phyloP scores from a whole-genome alignment of 2,329 filamentous ascomycete genomes.

The Aureobasidium subglaciale region DNA sequence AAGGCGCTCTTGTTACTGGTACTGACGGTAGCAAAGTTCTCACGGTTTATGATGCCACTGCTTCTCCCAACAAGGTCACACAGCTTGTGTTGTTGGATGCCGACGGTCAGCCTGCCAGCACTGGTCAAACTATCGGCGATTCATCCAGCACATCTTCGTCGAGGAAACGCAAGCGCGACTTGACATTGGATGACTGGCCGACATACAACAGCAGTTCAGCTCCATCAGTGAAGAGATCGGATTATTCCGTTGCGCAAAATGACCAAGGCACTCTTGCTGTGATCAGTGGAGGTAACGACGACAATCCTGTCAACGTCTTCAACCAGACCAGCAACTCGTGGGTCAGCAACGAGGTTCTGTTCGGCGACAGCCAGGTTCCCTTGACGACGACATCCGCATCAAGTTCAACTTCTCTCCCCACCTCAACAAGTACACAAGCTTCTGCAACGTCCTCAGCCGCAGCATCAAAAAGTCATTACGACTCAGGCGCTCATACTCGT shows the following conservation, averaged over 20 bases:
- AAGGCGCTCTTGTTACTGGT: slow-evolving; percentile 58
- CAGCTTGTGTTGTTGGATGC: slow-evolving; percentile 60
- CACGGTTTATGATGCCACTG: slow-evolving; percentile 67
- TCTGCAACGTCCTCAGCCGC: slow-evolving; percentile 28
- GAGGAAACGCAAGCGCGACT: slow-evolving; percentile 41
- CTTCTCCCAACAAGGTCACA: slow-evolving; percentile 67
- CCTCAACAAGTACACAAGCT: slow-evolving; percentile 25
- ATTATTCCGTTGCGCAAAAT: slow-evolving; percentile 65
- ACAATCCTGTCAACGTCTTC: slow-evolving; percentile 69
- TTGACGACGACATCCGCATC: slow-evolving; percentile 31
- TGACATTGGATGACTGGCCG: slow-evolving; percentile 63
- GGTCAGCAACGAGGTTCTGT: slow-evolving; percentile 65
- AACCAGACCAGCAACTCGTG: slow-evolving; percentile 68
- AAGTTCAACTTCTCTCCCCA: slow-evolving; percentile 23
- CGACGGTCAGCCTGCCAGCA: slow-evolving; percentile 45
- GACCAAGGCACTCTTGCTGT: slow-evolving; percentile 58
- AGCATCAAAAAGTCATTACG: slow-evolving; percentile 17
- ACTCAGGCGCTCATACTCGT: slow-evolving; percentile 34
- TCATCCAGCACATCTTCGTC: slow-evolving; percentile 21
- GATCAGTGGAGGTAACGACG: slow-evolving; percentile 65
- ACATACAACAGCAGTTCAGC: slow-evolving; percentile 69
- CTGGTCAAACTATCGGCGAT: slow-evolving; percentile 42
- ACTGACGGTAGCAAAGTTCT: slow-evolving; percentile 72
- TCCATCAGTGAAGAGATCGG: slow-evolving; percentile 56
- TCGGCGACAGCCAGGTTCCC: slow-evolving; percentile 29